Conservation (phyloP, 805 yeast species). For the Naumovozyma dairenensis region DNA sequence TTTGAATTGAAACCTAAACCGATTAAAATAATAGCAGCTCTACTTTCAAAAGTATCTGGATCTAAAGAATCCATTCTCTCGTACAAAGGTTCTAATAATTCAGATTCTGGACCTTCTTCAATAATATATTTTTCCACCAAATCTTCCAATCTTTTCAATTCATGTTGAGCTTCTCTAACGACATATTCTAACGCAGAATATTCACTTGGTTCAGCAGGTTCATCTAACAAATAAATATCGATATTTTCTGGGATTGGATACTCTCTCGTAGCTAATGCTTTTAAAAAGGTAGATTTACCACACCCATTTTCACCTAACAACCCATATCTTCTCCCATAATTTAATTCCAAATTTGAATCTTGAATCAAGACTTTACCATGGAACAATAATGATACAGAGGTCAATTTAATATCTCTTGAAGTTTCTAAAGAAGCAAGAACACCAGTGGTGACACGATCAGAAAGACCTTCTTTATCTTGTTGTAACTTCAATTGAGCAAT, state of each 20-base stretch:
- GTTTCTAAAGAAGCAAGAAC: slow-evolving; percentile 82
- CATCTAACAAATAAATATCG: slow-evolving; percentile 88
- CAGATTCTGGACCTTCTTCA: slow-evolving; percentile 90
- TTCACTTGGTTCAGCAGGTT: slow-evolving; percentile 94
- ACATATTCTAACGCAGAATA: slow-evolving; percentile 91
- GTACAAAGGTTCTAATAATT: slow-evolving; percentile 73
- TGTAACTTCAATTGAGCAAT: slow-evolving; percentile 84
- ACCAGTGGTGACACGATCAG: slow-evolving; percentile 97
- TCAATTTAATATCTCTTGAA: slow-evolving; percentile 86
- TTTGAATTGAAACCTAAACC: slow-evolving; percentile 92
- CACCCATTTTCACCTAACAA: slow-evolving; percentile 97
- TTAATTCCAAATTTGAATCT: slow-evolving; percentile 85
- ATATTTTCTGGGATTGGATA: slow-evolving; percentile 88
- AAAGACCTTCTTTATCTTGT: slow-evolving; percentile 85
- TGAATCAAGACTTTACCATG: slow-evolving; percentile 95
- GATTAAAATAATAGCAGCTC: slow-evolving; percentile 90
- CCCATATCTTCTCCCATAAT: slow-evolving; percentile 97
- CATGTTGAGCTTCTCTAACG: slow-evolving; percentile 90
- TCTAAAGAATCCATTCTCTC: slow-evolving; percentile 96
- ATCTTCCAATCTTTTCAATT: slow-evolving; percentile 83
- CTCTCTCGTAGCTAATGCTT: slow-evolving; percentile 91
- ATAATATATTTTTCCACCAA: slow-evolving; percentile 82
- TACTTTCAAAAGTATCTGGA: slow-evolving; percentile 87
- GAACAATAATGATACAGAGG: slow-evolving; percentile 84
- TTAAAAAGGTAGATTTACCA: slow-evolving; percentile 93